Base-by-base conservation (phyloP, 2,329 filamentous ascomycete species). In the Paradendryphiella salina region DNA sequence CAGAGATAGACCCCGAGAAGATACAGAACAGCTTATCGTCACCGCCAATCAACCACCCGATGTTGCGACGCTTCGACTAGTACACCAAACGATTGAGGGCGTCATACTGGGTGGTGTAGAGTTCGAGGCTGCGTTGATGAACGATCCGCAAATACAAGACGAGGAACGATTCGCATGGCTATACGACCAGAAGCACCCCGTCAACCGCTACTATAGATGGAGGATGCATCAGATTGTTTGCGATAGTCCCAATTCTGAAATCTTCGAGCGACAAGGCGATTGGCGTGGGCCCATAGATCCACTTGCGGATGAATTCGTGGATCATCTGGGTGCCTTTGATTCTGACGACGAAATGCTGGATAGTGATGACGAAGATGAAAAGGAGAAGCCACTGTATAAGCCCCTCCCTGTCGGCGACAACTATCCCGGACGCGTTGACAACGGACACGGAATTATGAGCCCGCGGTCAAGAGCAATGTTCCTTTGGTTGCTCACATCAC, bases 131-230 rank as follows among this genome's bases (percentile, higher is more conserved):
- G 78, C 96, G 2, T 80, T 99, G 5, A 97, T 97, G 94, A 87
- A 86, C 41, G 81, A 89, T 14, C 84, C 88, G 0, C 85, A 91
- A 46, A 88, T 97, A 1, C 90, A 96, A 69, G 82, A 81, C 33
- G 89, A 96, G 52, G 89, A 96, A 71, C 91, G 87, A 59, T 97
- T 93, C 85, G 88, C 91, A 0, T 99, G 92, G 89, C 79, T 99
- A 4, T 99, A 90, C 86, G 88, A 97, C 70, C 15, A 82, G 86
- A 59, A 92, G 86, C 69, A 72, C 31, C 65, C 79, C 81, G 56
- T 91, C 85, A 20, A 93, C 88, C 13, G 95, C 13, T 99, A 92
- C 82, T 97, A 97, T 72, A 85, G 94, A 35, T 97, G 90, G 88
- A 85, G 90, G 36, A 69, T 97, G 36, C 96, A 92, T 89, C 86